Percentiles rank a stretch among this genome's conserved stretches.
Evolutionary conservation across 1,284 basidiomycete species (phyloP).

Genomic region (Fistulinella cinereoalba): DNA sequence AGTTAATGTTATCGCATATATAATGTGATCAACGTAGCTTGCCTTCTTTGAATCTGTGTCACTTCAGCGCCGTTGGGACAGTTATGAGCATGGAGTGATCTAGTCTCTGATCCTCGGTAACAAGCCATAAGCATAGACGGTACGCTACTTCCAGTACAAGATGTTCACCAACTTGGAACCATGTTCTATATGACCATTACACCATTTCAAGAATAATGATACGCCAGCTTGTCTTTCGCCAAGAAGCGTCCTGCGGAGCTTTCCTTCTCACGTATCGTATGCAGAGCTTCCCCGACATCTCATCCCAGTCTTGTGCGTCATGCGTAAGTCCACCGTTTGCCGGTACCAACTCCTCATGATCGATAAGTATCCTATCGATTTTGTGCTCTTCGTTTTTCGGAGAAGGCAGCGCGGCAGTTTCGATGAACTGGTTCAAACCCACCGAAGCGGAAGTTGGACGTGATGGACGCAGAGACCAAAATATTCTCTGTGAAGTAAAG

Average conservation of each 20-base stretch:
- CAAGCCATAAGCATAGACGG: too few species aligned
- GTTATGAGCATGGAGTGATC: background rate
- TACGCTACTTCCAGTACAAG: too few species aligned
- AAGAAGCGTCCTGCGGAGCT: constrained; percentile 25
- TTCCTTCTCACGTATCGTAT: constrained; percentile 21
- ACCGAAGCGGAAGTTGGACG: background rate
- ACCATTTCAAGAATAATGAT: constrained; percentile 29
- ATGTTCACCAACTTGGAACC: background rate
- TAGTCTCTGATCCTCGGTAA: background rate
- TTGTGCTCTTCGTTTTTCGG: constrained; percentile 14
- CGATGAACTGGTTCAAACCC: constrained; percentile 18
- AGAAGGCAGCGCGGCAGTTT: constrained; percentile 20
- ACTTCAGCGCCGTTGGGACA: background rate
- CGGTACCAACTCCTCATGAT: constrained; percentile 20
- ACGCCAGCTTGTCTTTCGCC: constrained; percentile 22
- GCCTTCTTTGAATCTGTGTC: too few species aligned
- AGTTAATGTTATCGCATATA: too few species aligned
- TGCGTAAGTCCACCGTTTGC: constrained; percentile 13
- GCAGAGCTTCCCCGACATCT: constrained; percentile 29
- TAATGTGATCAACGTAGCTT: too few species aligned
- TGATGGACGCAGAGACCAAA: constrained; percentile 24
- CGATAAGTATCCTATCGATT: constrained; percentile 19
- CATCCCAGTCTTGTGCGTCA: constrained; percentile 32
- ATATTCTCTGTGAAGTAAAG: constrained; percentile 30
- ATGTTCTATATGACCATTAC: constrained; percentile 7